phyloP scores from a whole-genome alignment of 345 rosid species.

The Pseudoturritis turrita region DNA sequence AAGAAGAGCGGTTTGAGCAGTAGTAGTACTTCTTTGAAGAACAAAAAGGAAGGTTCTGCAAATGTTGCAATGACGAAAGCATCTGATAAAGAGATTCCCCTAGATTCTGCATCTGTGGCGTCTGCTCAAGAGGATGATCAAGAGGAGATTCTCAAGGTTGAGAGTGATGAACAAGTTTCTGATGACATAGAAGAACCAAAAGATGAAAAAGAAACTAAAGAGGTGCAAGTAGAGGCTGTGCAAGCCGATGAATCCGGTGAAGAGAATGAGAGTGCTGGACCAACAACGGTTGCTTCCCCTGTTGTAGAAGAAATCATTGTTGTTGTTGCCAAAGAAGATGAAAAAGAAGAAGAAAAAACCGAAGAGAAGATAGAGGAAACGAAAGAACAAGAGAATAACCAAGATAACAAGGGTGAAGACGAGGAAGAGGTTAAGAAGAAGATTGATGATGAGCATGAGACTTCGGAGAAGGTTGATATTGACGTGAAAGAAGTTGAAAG shows the following conservation, averaged over 20 bases:
- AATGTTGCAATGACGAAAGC: background rate
- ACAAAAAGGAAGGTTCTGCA: conserved; percentile 1
- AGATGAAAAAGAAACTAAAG: conserved; percentile 23
- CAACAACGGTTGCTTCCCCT: conserved; percentile 2
- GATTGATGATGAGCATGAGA: conserved; percentile 14
- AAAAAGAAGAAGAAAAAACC: conserved; percentile 10
- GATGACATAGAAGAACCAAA: conserved; percentile 16
- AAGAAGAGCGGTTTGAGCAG: conserved; percentile 28
- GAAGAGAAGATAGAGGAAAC: conserved; percentile 27
- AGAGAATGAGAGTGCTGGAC: conserved; percentile 13
- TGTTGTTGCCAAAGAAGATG: conserved; percentile 7
- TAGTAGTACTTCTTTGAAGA: conserved; percentile 9
- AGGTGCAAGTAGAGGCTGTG: conserved; percentile 18
- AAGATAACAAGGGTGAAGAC: conserved; percentile 11
- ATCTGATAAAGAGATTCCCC: conserved; percentile 15
- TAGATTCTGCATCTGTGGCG: conserved; percentile 8
- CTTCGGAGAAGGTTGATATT: conserved; percentile 1
- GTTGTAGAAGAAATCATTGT: conserved; percentile 20
- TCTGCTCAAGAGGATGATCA: conserved; percentile 25
- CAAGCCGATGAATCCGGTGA: conserved; percentile 15
- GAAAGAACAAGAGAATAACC: conserved; percentile 8
- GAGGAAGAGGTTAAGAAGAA: conserved; percentile 15
- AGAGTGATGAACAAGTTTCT: conserved; percentile 8
- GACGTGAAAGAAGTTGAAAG: conserved; percentile 16
- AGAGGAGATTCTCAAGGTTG: conserved; percentile 34